Evolutionary conservation across 371 early-diverging fungal genomes (phyloP).

Genomic region (Mucor irregularis): DNA sequence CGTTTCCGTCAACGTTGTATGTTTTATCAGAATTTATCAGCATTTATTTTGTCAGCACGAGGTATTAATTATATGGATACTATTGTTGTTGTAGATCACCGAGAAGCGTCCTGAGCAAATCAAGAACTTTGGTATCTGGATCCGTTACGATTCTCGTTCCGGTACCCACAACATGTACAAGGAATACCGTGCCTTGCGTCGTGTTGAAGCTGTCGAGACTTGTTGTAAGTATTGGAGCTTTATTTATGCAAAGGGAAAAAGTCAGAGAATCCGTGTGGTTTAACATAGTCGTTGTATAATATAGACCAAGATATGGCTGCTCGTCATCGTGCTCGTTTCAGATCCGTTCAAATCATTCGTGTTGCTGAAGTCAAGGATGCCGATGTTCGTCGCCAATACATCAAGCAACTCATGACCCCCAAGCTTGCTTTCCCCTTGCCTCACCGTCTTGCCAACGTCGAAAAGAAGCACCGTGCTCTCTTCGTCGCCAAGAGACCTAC

Average conservation of each 20-base stretch:
- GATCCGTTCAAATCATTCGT: conserved; percentile 97
- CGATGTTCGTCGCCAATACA: conserved; percentile 97
- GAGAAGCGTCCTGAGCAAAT: conserved; percentile 93
- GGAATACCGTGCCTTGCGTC: conserved; percentile 98
- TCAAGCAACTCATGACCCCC: conserved; percentile 90
- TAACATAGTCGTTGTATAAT: neutral
- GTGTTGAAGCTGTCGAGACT: conserved; percentile 92
- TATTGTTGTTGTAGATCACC: conserved; percentile 67
- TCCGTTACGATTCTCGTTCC: conserved; percentile 99
- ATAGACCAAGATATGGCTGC: conserved; percentile 98
- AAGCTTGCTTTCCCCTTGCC: conserved; percentile 97
- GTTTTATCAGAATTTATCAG: too few species aligned
- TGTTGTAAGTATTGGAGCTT: conserved; percentile 77
- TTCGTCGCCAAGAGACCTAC: conserved; percentile 92
- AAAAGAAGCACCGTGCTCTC: conserved; percentile 69
- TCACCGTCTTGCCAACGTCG: conserved; percentile 88
- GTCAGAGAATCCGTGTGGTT: neutral
- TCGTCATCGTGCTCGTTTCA: conserved; percentile 98
- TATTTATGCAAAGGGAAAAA: neutral
- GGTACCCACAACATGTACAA: conserved; percentile 99
- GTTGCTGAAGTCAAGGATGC: conserved; percentile 89
- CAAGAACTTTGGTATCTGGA: conserved; percentile 99
- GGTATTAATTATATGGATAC: conserved; percentile 30
- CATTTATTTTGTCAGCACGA: neutral
- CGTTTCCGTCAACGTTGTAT: conserved; percentile 96